Evolutionary conservation across 2,329 filamentous ascomycete species (phyloP).

Genomic region (Aureobasidium vineae): DNA sequence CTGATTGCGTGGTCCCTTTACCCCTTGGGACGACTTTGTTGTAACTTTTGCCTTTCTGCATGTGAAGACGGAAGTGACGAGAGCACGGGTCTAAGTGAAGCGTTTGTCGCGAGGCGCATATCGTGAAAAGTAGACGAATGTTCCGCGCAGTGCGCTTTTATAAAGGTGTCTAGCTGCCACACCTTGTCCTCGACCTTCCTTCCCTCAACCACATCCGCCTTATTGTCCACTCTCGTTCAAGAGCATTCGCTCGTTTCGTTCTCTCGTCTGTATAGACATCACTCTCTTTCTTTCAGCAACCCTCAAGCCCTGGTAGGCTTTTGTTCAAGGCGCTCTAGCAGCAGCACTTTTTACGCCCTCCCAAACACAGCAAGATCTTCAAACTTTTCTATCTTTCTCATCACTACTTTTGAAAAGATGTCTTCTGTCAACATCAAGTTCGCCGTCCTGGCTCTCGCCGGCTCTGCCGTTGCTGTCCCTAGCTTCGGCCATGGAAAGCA

Average conservation of each 20-base stretch:
- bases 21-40: neutral
- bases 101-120: slow-evolving; percentile 15
- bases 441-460: slow-evolving; percentile 46
- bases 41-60: slow-evolving; percentile 21
- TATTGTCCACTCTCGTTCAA: slow-evolving; percentile 35
- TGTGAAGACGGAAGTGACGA: slow-evolving; percentile 21
- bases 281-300: slow-evolving; percentile 36
- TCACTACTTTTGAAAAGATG: slow-evolving; percentile 34
- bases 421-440: slow-evolving; percentile 41
- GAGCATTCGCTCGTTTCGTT: slow-evolving; percentile 46
- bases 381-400: slow-evolving; percentile 30
- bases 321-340: slow-evolving; percentile 42
- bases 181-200: slow-evolving; percentile 6
- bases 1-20: slow-evolving; percentile 22
- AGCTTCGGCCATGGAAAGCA: slow-evolving; percentile 32
- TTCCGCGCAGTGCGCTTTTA: neutral
- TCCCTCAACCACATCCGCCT: slow-evolving; percentile 24
- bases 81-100: slow-evolving; percentile 3
- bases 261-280: slow-evolving; percentile 39
- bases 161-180: slow-evolving; percentile 19
- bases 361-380: slow-evolving; percentile 25
- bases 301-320: slow-evolving; percentile 46
- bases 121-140: slow-evolving; percentile 11
- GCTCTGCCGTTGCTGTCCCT: slow-evolving; percentile 42
- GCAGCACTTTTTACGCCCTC: slow-evolving; percentile 32